phyloP scores from a whole-genome alignment of 2,329 filamentous ascomycete genomes.

The Aspergillus piperis region DNA sequence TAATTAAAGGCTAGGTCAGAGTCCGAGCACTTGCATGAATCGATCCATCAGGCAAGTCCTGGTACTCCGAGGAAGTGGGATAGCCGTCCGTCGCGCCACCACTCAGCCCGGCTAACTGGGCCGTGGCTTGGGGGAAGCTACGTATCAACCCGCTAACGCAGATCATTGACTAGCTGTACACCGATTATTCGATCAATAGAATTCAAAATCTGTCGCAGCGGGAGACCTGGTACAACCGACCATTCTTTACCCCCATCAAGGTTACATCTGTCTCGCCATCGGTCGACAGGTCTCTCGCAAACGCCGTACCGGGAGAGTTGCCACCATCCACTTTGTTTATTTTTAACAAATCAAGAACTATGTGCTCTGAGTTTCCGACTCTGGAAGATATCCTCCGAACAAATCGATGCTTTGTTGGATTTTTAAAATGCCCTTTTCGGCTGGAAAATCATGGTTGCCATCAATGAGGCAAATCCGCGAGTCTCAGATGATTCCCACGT shows the following conservation, averaged over 20 bases:
- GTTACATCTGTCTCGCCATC: background rate
- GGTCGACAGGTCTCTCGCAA: conserved; percentile 1
- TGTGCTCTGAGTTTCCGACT: conserved; percentile 11
- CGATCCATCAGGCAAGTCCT: conserved; percentile 12
- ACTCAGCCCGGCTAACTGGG: background rate
- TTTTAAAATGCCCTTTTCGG: background rate
- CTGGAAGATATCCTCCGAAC: conserved; percentile 9
- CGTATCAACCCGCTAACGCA: conserved; percentile 13
- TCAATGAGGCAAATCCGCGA: background rate
- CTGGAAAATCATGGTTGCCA: background rate
- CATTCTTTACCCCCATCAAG: conserved; percentile 1
- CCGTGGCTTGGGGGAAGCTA: conserved; percentile 10
- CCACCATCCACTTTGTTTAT: conserved; percentile 7
- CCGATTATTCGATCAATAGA: conserved; percentile 21
- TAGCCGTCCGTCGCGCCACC: background rate
- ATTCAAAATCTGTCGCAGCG: conserved; percentile 1
- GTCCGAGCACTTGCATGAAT: conserved; percentile 13
- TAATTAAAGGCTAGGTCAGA: background rate
- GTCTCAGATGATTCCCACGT: background rate
- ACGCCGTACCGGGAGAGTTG: background rate
- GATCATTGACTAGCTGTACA: conserved; percentile 15
- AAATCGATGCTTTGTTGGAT: background rate
- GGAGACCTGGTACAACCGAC: background rate
- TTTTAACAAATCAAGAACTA: conserved; percentile 18
- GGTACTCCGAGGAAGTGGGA: background rate